These are phyloP conservation scores for Cercophora scortea DNA, from an alignment of 495 filamentous ascomycete species.

Conservation along the genomic window DNA sequence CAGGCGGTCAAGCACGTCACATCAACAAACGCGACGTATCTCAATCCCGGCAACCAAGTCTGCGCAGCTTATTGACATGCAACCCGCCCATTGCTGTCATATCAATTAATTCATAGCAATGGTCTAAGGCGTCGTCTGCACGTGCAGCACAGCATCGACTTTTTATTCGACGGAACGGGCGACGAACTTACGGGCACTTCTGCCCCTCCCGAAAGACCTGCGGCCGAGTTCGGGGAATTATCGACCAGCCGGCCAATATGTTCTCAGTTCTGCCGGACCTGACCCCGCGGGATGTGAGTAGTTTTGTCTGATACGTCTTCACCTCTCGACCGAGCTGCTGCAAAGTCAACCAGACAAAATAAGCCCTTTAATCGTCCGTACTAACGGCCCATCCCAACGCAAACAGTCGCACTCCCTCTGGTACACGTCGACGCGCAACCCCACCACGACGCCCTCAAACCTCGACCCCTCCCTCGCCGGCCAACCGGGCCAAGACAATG, in stretches of 20 bases:
- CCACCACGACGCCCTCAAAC: constrained; percentile 23
- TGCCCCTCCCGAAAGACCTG: no score
- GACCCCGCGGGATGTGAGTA: constrained; percentile 61
- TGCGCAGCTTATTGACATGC: no score
- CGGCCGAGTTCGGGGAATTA: not conserved
- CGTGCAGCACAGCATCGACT: no score
- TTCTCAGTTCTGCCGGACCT: constrained; percentile 66
- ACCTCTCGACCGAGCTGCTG: constrained; percentile 2
- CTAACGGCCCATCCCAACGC: not conserved
- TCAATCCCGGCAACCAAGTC: no score
- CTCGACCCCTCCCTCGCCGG: constrained; percentile 22
- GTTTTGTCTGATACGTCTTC: not conserved
- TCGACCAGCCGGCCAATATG: constrained; percentile 31
- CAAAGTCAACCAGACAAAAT: constrained; percentile 2
- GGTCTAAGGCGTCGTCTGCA: no score
- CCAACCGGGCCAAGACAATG: constrained; percentile 3
- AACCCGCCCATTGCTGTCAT: no score
- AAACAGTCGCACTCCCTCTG: constrained; percentile 61
- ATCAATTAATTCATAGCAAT: no score
- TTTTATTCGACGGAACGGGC: no score
- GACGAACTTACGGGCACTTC: no score
- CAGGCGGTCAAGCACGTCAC: no score
- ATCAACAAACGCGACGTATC: no score
- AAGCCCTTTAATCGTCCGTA: no score
- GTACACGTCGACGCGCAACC: constrained; percentile 52